phyloP scores from a whole-genome alignment of 495 filamentous ascomycete species.

The Aspergillus wentii region DNA sequence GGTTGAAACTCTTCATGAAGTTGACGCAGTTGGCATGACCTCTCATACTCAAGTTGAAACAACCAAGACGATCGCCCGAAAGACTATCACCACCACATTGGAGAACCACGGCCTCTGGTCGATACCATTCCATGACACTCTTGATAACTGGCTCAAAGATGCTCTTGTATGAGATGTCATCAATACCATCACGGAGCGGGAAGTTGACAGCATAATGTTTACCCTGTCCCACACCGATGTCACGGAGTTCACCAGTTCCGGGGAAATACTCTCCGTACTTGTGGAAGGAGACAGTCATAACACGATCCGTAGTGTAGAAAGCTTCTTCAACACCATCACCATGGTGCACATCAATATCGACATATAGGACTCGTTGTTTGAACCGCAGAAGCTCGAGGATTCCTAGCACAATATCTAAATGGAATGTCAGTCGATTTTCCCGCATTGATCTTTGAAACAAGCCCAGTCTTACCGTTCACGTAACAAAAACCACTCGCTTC shows the following conservation, averaged over 20 bases:
- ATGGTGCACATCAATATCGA: conserved; percentile 98
- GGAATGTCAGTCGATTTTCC: conserved; percentile 5
- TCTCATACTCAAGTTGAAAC: conserved; percentile 97
- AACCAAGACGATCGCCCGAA: conserved; percentile 90
- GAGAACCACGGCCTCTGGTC: conserved; percentile 89
- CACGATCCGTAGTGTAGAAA: conserved; percentile 94
- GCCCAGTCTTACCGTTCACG: conserved; percentile 70
- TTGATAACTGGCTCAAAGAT: conserved; percentile 95
- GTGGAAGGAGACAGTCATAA: conserved; percentile 98
- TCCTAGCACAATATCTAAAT: conserved; percentile 86
- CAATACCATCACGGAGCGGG: conserved; percentile 92
- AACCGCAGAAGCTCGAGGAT: conserved; percentile 93
- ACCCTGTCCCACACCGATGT: conserved; percentile 87
- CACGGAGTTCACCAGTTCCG: conserved; percentile 90
- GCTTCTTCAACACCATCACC: conserved; percentile 98
- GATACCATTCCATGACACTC: conserved; percentile 93
- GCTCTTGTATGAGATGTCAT: conserved; percentile 84
- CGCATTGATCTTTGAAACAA: neutral
- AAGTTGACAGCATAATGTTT: conserved; percentile 97
- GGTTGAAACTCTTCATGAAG: conserved; percentile 86
- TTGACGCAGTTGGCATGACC: conserved; percentile 97
- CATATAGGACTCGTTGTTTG: conserved; percentile 91
- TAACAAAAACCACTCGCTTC: conserved; percentile 98
- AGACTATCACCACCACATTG: conserved; percentile 96
- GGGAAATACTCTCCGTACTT: conserved; percentile 99